Base-by-base conservation (phyloP, 805 yeast species). In the Candida vartiovaarae region DNA sequence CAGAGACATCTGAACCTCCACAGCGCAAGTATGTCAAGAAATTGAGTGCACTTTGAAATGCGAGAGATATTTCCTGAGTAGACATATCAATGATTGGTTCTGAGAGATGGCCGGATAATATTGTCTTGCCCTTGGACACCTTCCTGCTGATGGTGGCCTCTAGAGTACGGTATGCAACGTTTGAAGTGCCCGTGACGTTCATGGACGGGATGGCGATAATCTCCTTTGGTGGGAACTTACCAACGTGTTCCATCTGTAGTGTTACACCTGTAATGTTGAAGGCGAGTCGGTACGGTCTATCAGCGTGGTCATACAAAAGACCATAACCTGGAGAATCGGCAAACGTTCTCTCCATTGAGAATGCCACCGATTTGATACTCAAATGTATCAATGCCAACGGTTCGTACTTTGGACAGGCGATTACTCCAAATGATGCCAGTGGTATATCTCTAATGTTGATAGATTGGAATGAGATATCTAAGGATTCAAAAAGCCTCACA, bases 291-390 rank as follows among this genome's bases (percentile, higher is more conserved):
- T 66, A 53, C 2, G 80, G 80, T 20, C 57, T 61, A 43, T 75
- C 79, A 4, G 60, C 56, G 30, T 63, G 61, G 4, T 57, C 56
- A 43, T 66, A 75, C 15, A 61, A 45, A 9, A 75, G 51, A 34
- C 74, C 76, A 49, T 61, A 75, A 2, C 81, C 80, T 2, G 78
- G 74, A 38, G 67, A 63, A 5, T 62, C 58, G 9, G 55, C 51
- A 35, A 49, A 51, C 41, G 62, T 61, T 45, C 66, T 57, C 24
- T 55, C 50, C 9, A 55, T 28, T 30, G 59, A 57, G 2, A 62
- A 47, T 2, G 49, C 49, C 29, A 50, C 45, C 2, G 62, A 55
- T 27, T 48, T 48, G 5, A 56, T 43, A 11, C 40, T 40, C 11
- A 55, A 36, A 34, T 54, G 53, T 32, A 55, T 41, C n/a, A 52